Base-by-base conservation (phyloP, 2,329 filamentous ascomycete genomes). In the Aotearoamyces nothofagi region DNA sequence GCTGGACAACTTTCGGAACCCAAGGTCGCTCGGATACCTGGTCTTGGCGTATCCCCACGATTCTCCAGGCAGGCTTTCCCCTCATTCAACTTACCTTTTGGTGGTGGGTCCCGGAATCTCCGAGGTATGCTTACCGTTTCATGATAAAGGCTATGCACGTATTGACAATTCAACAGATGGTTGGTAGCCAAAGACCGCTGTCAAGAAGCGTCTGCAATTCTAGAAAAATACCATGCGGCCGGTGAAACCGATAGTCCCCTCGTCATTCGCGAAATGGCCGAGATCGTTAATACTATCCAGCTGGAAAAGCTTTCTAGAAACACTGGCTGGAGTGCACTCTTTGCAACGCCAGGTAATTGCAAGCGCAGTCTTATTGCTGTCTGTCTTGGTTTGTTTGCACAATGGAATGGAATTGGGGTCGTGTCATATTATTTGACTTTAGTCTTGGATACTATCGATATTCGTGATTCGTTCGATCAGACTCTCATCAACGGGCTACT, bases 201-300 rank as follows among this genome's bases (percentile, higher is more conserved):
- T 14, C 44, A 49, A 17, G 44, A 53, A 30, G 51, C 50, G 14
- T 35, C 41, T n/a, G 27, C 38, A 9, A 47, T 53, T 12, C 35
- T 70, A 6, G 49, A 52, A 9, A 56, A 56, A 23, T 58, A 51
- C 32, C 57, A 61, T 35, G 58, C 54, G 10, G 50, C 57, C 31
- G 59, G 61, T 9, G 47, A 0, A 47, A 46, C 9, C 52, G 56
- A 29, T 51, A 46, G 63, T 32, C 14, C 17, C 53, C 48, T 27
- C 37, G 46, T 31, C 45, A 46, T 24, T 31, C 60, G 34, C 40
- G 33, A 24, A 31, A 47, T 24, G 45, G 40, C 40, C 9, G 42
- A 47, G 24, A 44, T 55, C 12, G 49, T 51, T 5, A 50, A 57
- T 27, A 37, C 42, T 4, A 41, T 56, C 12, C 53, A 57, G 43